Base-by-base conservation (phyloP, 768 basidiomycete species). In the Suillus luteus region DNA sequence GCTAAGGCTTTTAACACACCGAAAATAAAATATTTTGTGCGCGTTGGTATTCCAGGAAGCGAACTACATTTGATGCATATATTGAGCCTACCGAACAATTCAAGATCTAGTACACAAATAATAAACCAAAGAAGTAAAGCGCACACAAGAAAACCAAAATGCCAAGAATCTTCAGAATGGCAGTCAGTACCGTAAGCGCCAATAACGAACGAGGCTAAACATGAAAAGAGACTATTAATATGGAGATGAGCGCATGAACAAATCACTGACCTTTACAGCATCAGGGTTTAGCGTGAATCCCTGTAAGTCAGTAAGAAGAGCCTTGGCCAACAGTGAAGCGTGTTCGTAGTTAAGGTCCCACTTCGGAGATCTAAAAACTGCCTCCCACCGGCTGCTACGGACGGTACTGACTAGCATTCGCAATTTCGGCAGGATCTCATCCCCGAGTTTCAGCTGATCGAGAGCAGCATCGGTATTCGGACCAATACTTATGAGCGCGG, bases 271-370 rank as follows among this genome's bases (percentile, higher is more conserved):
- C 15, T 31, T 6, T 33, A 22, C 27, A 41, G 12, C 38, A 19
- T 33, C 46, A 61, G 43, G 19, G 55, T 31, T 55, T 6, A 37
- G 35, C 2, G 11, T 10, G 9, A 9, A 52, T 33, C 59, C 52
- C 40, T 64, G 61, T 15, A 59, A 22, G 38, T 65, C 64, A n/a
- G 8, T 17, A 10, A 17, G 12, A 57, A 62, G 64, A 7, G 55
- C 64, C 17, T 40, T 19, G 17, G 61, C 44, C 5, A 65, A 40
- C 33, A 62, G 59, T 2, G 38, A 37, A 5, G 58, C 66, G 14
- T 65, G 58, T 46, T 68, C 52, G 4, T 59, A 65, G 41, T 55
- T 31, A 38, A 65, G 46, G 35, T 65, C 63, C 63, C 66, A 68
- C 40, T 55, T 48, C 6, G 49, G 43, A 41, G 33, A 46, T 12